phyloP scores from a whole-genome alignment of 116 monocot species.

The Cymodocea nodosa region DNA sequence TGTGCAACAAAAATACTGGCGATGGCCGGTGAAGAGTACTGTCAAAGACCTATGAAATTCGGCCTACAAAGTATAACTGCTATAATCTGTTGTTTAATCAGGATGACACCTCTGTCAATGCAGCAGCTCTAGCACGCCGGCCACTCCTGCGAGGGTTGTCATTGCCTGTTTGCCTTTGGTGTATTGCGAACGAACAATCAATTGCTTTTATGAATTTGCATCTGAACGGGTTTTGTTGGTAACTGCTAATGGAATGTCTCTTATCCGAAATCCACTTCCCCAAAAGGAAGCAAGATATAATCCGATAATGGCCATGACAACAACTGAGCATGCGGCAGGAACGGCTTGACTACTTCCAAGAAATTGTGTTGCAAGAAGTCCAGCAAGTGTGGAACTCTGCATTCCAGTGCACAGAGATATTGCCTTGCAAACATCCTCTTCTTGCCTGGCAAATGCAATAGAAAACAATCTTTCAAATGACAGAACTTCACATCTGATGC shows the following conservation, averaged over 20 bases:
- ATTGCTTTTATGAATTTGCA: not conserved
- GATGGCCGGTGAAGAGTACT: not conserved
- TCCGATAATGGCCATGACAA: constrained; percentile 81
- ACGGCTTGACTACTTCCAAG: constrained; percentile 87
- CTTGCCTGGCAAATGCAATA: constrained; percentile 41
- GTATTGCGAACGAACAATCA: not conserved
- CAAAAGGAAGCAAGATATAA: constrained; percentile 83
- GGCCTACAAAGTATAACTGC: too few relatives aligned
- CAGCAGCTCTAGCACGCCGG: too few relatives aligned
- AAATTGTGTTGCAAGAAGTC: constrained; percentile 89
- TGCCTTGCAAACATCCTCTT: constrained; percentile 57
- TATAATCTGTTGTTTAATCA: too few relatives aligned
- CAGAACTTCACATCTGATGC: too few relatives aligned
- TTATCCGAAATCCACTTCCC: constrained; percentile 64
- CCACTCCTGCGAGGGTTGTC: too few relatives aligned
- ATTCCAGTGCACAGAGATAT: constrained; percentile 92
- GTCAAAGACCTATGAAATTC: not conserved
- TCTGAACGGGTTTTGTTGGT: constrained; percentile 5
- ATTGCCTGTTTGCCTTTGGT: not conserved
- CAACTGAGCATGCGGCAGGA: constrained; percentile 90
- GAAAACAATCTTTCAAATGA: not conserved
- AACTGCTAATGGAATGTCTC: constrained; percentile 28
- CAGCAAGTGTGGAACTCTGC: constrained; percentile 97
- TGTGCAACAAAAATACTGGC: not conserved
- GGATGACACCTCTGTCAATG: too few relatives aligned